Evolutionary conservation across 1,139 yeast genomes (phyloP).

Genomic region (Yamadazyma siamensis): DNA sequence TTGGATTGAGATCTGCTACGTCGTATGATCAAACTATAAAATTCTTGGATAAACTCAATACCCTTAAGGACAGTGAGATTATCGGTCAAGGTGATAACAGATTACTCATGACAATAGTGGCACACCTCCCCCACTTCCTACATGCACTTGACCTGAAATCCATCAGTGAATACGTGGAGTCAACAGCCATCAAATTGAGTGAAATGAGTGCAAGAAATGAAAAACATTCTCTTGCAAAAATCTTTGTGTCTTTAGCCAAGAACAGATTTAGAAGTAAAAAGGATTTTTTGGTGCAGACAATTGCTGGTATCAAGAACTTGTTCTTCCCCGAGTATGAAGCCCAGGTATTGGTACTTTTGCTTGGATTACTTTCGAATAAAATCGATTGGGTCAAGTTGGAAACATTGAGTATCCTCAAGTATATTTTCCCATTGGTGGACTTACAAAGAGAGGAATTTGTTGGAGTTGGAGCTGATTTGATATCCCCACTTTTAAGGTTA

Average conservation of each 20-base stretch:
- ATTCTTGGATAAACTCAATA: slow-evolving; percentile 69
- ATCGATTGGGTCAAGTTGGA: slow-evolving; percentile 77
- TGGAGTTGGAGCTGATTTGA: slow-evolving; percentile 92
- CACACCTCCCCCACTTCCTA: slow-evolving; percentile 80
- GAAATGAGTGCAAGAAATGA: slow-evolving; percentile 57
- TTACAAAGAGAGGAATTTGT: slow-evolving; percentile 74
- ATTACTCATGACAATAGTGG: slow-evolving; percentile 65
- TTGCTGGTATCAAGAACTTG: slow-evolving; percentile 59
- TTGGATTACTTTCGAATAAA: slow-evolving; percentile 78
- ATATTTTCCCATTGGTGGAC: slow-evolving; percentile 74
- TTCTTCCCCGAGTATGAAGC: slow-evolving; percentile 80
- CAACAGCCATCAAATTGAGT: slow-evolving; percentile 58
- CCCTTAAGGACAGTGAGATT: slow-evolving; percentile 67
- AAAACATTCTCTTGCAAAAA: slow-evolving; percentile 63
- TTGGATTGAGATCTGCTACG: slow-evolving; percentile 77
- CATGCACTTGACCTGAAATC: slow-evolving; percentile 67
- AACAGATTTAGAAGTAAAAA: slow-evolving; percentile 81
- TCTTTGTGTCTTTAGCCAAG: slow-evolving; percentile 73
- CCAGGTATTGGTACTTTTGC: slow-evolving; percentile 65
- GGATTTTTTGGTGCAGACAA: slow-evolving; percentile 81
- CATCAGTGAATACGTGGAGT: slow-evolving; percentile 48
- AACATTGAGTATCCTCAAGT: slow-evolving; percentile 70
- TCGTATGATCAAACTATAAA: slow-evolving; percentile 77
- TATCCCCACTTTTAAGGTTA: slow-evolving; percentile 82
- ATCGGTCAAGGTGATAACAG: slow-evolving; percentile 73